Evolutionary conservation across 2,329 filamentous ascomycete species (phyloP).

Genomic region (Fusarium sp.): DNA sequence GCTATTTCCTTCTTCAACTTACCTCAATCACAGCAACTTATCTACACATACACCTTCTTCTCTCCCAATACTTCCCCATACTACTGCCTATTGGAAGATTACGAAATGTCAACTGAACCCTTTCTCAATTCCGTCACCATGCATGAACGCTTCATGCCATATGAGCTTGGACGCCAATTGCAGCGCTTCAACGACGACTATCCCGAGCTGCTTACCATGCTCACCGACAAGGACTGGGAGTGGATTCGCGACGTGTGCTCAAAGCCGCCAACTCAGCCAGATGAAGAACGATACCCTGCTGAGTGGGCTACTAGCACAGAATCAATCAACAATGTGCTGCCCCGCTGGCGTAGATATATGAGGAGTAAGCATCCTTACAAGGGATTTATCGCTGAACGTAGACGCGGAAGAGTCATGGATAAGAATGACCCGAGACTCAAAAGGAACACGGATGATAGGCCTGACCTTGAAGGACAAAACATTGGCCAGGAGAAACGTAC

Average conservation of each 20-base stretch:
- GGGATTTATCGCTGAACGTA: not conserved
- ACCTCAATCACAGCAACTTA: not conserved
- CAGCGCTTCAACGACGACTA: not conserved
- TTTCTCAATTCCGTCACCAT: not conserved
- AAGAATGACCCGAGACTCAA: too few relatives aligned
- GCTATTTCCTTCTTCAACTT: not conserved
- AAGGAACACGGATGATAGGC: fast-evolving
- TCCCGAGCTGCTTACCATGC: not conserved
- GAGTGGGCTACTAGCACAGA: not conserved
- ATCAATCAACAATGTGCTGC: not conserved
- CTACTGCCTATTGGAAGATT: too few relatives aligned
- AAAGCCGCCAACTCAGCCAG: not conserved
- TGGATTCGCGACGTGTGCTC: not conserved
- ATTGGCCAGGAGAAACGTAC: fast-evolving
- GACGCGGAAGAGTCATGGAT: not conserved
- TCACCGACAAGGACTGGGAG: not conserved
- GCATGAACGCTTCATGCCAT: not conserved
- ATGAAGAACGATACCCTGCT: not conserved
- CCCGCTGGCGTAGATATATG: not conserved
- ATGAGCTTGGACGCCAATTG: not conserved
- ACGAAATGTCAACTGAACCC: not conserved
- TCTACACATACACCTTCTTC: not conserved
- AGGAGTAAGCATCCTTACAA: not conserved
- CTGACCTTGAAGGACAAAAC: fast-evolving
- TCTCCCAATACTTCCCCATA: not conserved